These are phyloP conservation scores for Coemansia sp. DNA, from an alignment of 192 early-diverging fungal species.

Conservation along the genomic window DNA sequence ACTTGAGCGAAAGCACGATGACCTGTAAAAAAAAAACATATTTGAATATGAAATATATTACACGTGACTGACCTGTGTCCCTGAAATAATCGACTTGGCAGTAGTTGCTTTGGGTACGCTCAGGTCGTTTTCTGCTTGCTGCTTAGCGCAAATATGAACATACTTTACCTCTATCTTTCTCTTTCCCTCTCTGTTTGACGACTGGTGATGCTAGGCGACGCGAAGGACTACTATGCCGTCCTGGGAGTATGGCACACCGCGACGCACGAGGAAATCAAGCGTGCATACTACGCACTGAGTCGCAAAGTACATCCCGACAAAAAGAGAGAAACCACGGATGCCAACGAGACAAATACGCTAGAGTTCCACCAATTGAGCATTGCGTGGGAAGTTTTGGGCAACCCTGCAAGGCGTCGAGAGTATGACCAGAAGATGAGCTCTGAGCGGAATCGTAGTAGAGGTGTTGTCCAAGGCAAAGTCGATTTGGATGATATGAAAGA, in stretches of 20 bases:
- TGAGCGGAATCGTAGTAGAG: conserved; percentile 21
- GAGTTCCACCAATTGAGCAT: conserved; percentile 38
- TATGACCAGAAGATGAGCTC: conserved; percentile 27
- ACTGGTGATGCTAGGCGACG: not conserved
- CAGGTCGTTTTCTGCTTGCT: not conserved
- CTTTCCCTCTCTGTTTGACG: not conserved
- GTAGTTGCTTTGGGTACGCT: not conserved
- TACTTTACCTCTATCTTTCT: not conserved
- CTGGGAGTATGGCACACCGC: conserved; percentile 20
- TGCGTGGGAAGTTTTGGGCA: conserved; percentile 46
- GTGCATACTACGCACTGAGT: conserved; percentile 38
- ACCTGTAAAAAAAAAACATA: conserved; percentile 1
- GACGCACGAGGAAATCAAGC: conserved; percentile 36
- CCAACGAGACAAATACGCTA: not conserved
- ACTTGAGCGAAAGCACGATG: conserved; percentile 33
- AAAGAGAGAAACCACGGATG: not conserved
- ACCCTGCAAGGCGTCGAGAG: conserved; percentile 19
- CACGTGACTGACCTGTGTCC: not conserved
- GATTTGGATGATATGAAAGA: conserved; percentile 83
- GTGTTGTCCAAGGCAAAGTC: conserved; percentile 69
- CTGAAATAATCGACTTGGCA: not conserved
- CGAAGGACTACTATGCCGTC: conserved; percentile 23
- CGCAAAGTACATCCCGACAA: conserved; percentile 42
- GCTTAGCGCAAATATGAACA: not conserved
- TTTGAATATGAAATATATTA: not conserved